Base-by-base conservation (phyloP, 768 basidiomycete species). In the Zangia roseola region DNA sequence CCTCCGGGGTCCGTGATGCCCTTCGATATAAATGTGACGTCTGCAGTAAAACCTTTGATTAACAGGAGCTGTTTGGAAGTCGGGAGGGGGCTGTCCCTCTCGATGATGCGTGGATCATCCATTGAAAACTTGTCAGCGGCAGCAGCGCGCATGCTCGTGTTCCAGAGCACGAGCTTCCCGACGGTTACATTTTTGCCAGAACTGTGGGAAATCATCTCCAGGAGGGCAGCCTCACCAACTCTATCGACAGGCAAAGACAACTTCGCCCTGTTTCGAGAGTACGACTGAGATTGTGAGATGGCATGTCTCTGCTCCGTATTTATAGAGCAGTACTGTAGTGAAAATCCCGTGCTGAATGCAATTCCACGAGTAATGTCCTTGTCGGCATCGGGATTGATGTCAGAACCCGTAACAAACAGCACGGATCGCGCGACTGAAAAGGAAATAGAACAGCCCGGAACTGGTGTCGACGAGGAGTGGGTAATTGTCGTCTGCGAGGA, bases 301-400 rank as follows among this genome's bases (percentile, higher is more conserved):
- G 55, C 47, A 17, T 53, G 41, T 28, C 41, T 21, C 36, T 68
- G 62, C 9, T 56, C 52, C 39, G 17, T 20, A 40, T 42, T 52
- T 31, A 86, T 56, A 25, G 76, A 77, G 57, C 79, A 80, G 58
- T 84, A 84, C 47, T 82, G 75, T 8, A 81, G 39, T 3, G 79
- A 76, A 6, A 82, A 36, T 3, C 80, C 72, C 0, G 78, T 81
- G 41, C 78, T 77, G 24, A 83, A 59, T 2, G 83, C 81, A 47
- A 89, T 65, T 4, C 91, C 91, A 24, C 90, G 79, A 4, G 81
- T 84, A 12, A 89, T 71, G 38, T 81, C 81, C 46, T 79, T 65
- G 33, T 78, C 76, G 45, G 86, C 86, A 0, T 74, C 68, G 0
- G 89, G 89, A 53, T 91, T 91, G 45, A 93, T 75, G 63, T 95